These are phyloP conservation scores for Corynespora cassiicola DNA, from an alignment of 2,329 filamentous ascomycete genomes.

Conservation along the genomic window DNA sequence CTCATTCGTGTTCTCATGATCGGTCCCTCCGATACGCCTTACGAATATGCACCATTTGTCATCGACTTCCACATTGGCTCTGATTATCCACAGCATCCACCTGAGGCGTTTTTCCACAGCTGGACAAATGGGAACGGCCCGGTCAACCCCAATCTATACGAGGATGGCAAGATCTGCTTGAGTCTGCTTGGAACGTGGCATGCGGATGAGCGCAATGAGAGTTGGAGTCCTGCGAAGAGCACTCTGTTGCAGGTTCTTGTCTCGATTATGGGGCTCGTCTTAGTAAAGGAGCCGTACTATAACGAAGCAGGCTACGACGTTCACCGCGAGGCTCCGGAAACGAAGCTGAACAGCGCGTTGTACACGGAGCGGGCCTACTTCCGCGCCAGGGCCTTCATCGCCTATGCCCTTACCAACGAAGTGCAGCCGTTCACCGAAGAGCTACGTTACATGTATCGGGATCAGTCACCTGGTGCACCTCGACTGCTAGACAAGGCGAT, in stretches of 20 bases:
- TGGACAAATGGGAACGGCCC: constrained; percentile 61
- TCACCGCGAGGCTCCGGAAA: constrained; percentile 54
- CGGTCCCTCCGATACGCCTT: constrained; percentile 65
- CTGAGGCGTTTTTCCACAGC: constrained; percentile 64
- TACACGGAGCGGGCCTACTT: constrained; percentile 64
- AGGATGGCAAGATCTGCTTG: constrained; percentile 68
- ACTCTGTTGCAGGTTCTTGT: constrained; percentile 65
- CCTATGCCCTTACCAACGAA: constrained; percentile 51
- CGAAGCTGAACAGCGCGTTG: constrained; percentile 53
- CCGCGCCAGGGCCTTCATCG: constrained; percentile 59
- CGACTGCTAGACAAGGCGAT: constrained; percentile 53
- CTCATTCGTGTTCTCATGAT: constrained; percentile 65
- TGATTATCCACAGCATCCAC: constrained; percentile 59
- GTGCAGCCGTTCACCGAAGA: constrained; percentile 58
- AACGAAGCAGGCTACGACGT: constrained; percentile 69
- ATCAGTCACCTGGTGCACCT: constrained; percentile 39
- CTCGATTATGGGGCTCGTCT: constrained; percentile 62
- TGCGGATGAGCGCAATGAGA: constrained; percentile 58
- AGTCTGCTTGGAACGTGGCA: constrained; percentile 67
- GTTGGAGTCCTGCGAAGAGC: constrained; percentile 60
- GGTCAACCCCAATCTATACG: constrained; percentile 69
- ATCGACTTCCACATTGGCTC: constrained; percentile 62
- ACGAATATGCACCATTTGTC: constrained; percentile 67
- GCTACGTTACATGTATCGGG: constrained; percentile 60
- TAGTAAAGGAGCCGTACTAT: constrained; percentile 67